Conservation (phyloP, 2,329 filamentous ascomycete genomes). For the Cadophora malorum region DNA sequence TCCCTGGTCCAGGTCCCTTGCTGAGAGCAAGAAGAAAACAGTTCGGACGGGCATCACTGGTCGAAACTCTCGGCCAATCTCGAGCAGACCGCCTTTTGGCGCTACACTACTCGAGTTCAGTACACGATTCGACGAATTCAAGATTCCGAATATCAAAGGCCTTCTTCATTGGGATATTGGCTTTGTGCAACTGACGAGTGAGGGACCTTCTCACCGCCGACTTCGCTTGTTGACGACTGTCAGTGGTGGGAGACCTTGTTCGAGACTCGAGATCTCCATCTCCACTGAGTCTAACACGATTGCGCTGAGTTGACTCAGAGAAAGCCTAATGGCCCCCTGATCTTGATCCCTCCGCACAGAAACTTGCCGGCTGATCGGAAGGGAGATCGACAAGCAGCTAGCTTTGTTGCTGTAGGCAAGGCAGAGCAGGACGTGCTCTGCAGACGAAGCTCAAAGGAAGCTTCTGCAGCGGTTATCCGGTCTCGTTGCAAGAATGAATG, state of each 20-base stretch:
- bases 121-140: constrained; percentile 32
- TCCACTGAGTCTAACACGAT: constrained; percentile 13
- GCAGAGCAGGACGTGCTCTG: not conserved
- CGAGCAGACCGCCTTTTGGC: constrained; percentile 38
- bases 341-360: not conserved
- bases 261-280: constrained; percentile 17
- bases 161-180: constrained; percentile 23
- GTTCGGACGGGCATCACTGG: constrained; percentile 28
- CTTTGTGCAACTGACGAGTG: constrained; percentile 27
- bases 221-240: constrained; percentile 22
- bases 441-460: constrained; percentile 29
- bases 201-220: constrained; percentile 34
- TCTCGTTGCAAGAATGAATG: not conserved
- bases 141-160: constrained; percentile 33
- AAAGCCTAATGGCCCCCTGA: constrained; percentile 10
- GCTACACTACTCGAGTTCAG: constrained; percentile 33
- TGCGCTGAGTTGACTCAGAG: constrained; percentile 18
- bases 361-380: constrained; percentile 21
- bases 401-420: not conserved
- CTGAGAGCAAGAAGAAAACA: constrained; percentile 5
- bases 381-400: constrained; percentile 25
- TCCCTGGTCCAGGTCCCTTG: constrained; percentile 24
- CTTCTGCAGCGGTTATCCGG: constrained; percentile 27
- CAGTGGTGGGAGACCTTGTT: constrained; percentile 6
- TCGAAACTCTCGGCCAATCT: constrained; percentile 43